Conservation (phyloP, 148 eudicot genomes). For the Fallopia convolvulus region DNA sequence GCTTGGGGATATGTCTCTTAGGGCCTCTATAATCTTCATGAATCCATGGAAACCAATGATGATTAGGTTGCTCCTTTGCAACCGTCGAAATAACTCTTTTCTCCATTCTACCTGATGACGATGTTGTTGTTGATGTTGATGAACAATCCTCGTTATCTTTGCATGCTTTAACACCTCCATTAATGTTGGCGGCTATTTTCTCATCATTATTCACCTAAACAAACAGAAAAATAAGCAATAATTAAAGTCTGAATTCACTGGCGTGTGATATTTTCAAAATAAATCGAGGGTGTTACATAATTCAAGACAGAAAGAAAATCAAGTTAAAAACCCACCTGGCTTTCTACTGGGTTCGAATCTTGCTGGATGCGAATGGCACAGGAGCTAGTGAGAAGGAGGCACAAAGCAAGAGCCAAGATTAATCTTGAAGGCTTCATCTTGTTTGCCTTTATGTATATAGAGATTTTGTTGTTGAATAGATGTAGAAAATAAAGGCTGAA, state of each 20-base stretch:
- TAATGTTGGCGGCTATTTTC: neutral
- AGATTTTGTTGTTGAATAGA: neutral
- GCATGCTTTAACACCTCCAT: neutral
- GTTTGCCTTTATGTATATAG: neutral
- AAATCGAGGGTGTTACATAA: neutral
- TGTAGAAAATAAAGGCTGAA: neutral
- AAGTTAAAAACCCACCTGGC: neutral
- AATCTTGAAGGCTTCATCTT: conserved; percentile 2
- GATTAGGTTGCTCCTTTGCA: neutral
- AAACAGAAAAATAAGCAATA: neutral
- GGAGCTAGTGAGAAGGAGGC: neutral
- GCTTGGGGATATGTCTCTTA: conserved; percentile 22
- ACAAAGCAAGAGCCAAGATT: neutral
- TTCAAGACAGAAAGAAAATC: neutral
- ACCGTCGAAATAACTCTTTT: conserved; percentile 22
- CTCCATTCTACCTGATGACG: conserved; percentile 11
- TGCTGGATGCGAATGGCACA: neutral
- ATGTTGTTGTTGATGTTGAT: neutral
- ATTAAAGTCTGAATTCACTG: too few species aligned
- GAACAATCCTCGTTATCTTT: conserved; percentile 4
- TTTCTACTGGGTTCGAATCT: neutral
- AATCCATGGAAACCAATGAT: conserved; percentile 11
- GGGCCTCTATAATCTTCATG: conserved; percentile 27
- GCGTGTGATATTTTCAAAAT: too few species aligned
- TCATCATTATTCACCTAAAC: neutral